Base-by-base conservation (phyloP, 495 filamentous ascomycete species). In the Xylaria sp. region DNA sequence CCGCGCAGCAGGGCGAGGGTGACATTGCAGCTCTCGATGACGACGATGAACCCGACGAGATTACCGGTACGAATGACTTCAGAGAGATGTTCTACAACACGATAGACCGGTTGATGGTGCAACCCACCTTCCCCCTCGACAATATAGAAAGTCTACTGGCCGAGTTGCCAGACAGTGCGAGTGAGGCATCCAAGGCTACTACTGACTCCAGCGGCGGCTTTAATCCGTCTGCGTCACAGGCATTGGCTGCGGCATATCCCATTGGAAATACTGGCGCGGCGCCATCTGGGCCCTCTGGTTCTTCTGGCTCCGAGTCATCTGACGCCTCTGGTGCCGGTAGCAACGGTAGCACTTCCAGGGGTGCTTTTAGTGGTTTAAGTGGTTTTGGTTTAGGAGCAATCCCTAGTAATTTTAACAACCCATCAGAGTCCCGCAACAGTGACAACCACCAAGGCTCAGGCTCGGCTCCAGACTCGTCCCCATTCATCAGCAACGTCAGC, bases 191-290 rank as follows among this genome's bases (percentile, higher is more conserved):
- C 29, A 17, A 35, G 4, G 6, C 29, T 35, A 29, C 14, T 58
- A 58, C 15, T 37, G 8, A 37, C 19, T 67, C n/a, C 65, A 72
- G 21, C 61, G 31, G 67, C 63, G 0, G 64, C 50, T 31, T 29
- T 46, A 17, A 69, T 68, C 29, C 68, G 63, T 11, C 46, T 29
- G 31, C 65, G 40, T 48, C 33, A 69, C n/a, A 15, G 53, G 53
- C 29, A 12, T 19, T 57, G 53, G 29, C 12, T 5, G 14, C 26
- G 26, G 53, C 53, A 29, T 12, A 29, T 29, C 50, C 50, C 21
- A 14, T 29, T 29, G 21, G 12, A 55, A 12, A 31, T 17, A 14
- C 12, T 12, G 21, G 21, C 50, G 1, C 21, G 53, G 17, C 26
- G 3, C 15, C 26, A 8, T 8, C 8, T 37, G 35, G 35, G 3